Evolutionary conservation across 2,329 filamentous ascomycete genomes (phyloP).

Genomic region (Monosporascus ibericus): DNA sequence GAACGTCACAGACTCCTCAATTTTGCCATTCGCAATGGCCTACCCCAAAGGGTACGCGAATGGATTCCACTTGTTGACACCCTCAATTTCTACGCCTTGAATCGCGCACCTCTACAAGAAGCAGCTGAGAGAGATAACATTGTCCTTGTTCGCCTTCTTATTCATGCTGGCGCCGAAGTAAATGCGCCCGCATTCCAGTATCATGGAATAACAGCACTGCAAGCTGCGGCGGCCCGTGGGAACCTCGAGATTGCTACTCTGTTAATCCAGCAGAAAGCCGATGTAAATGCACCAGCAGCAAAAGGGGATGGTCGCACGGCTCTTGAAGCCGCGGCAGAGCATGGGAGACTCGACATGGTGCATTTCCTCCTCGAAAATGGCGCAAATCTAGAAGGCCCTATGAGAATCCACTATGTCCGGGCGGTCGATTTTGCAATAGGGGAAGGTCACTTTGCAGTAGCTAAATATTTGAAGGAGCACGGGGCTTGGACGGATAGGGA

Average conservation of each 20-base stretch:
- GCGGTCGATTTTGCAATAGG: not conserved
- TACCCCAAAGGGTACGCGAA: too few species aligned
- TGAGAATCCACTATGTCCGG: conserved; percentile 4
- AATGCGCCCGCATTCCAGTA: not conserved
- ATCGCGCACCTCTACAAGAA: too few species aligned
- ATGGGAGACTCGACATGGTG: not conserved
- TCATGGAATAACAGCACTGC: not conserved
- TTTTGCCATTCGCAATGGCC: too few species aligned
- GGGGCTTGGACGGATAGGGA: conserved; percentile 3
- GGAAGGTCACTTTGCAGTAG: conserved; percentile 1
- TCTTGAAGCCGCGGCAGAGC: too few species aligned
- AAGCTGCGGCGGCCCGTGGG: not conserved
- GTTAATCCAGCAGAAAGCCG: not conserved
- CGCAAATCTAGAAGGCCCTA: not conserved
- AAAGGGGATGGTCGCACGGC: too few species aligned
- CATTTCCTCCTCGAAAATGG: not conserved
- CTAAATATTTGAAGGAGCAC: not conserved
- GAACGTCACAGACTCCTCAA: too few species aligned
- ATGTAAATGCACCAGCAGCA: conserved; percentile 1
- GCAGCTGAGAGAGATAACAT: too few species aligned
- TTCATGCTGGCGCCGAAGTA: too few species aligned
- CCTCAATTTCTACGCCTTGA: too few species aligned
- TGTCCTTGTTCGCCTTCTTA: too few species aligned
- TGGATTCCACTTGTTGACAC: too few species aligned
- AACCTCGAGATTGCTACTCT: not conserved